A percentile compares a stretch with the other conserved stretches of the same genome.
Evolutionary conservation across 495 filamentous ascomycete genomes (phyloP).

Genomic region (Penicillium simplicissimum): DNA sequence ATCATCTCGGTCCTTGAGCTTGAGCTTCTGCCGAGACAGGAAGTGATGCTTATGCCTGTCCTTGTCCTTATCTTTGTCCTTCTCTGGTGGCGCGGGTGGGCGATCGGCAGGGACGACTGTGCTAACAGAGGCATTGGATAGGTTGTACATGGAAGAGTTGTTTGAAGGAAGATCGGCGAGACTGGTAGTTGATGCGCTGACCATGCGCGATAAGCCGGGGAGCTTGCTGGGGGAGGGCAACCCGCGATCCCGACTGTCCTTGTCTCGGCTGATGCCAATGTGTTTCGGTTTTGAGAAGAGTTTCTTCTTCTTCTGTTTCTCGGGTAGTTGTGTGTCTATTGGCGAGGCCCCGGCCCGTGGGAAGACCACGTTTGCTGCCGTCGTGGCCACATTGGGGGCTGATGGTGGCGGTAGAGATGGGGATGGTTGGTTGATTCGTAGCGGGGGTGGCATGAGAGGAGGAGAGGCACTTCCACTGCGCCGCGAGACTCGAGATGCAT

Average conservation of each 20-base stretch:
- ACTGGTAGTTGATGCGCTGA: constrained; percentile 76
- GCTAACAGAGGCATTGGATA: constrained; percentile 80
- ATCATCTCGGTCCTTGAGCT: constrained; percentile 79
- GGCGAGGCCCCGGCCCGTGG: constrained; percentile 65
- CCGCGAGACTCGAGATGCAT: constrained; percentile 12
- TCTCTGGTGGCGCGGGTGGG: constrained; percentile 30
- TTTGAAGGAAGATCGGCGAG: constrained; percentile 65
- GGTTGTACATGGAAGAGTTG: constrained; percentile 73
- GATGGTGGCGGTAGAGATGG: constrained; percentile 56
- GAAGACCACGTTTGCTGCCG: constrained; percentile 86
- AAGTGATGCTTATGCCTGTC: constrained; percentile 82
- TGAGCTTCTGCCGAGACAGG: constrained; percentile 87
- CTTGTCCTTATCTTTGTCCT: constrained; percentile 45
- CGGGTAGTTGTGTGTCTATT: constrained; percentile 39
- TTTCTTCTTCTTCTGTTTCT: constrained; percentile 87
- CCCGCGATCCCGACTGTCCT: constrained; percentile 64
- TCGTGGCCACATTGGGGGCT: constrained; percentile 67
- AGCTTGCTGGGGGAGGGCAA: constrained; percentile 84
- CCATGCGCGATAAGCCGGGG: constrained; percentile 58
- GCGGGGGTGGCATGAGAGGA: constrained; percentile 32
- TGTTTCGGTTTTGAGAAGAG: constrained; percentile 88
- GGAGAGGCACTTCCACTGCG: constrained; percentile 50
- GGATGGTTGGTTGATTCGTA: constrained; percentile 37
- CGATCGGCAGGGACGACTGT: constrained; percentile 62
- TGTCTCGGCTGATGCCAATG: constrained; percentile 74